Base-by-base conservation (phyloP, 108 stramenopile genomes). In the Cyclotella kingstonii region DNA sequence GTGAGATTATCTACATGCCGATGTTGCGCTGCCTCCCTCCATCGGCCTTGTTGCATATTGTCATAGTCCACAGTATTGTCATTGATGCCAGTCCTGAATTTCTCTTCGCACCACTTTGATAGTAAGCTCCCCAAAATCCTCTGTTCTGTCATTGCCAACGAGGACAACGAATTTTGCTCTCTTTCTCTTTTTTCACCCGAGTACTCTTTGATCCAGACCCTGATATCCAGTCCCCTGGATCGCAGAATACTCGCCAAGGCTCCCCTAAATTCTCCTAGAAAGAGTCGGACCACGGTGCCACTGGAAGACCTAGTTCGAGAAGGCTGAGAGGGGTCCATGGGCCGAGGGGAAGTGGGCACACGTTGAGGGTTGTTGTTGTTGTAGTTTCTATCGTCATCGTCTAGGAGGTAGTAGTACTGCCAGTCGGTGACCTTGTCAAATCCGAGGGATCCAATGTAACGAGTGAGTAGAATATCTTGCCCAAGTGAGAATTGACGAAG, bases 151-250 rank as follows among this genome's bases (percentile, higher is more conserved):
- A 31, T 66, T 1, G 87, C 87, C 29, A 91, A 66, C 14, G n/a
- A n/a, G n/a, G n/a, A n/a, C n/a, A n/a, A n/a, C n/a, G n/a, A n/a
- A n/a, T n/a, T n/a, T n/a, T n/a, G n/a, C n/a, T n/a, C n/a, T n/a
- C n/a, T n/a, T n/a, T 73, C 19, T 31, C 69, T 10, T 4, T 83
- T 83, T 29, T 84, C 40, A 1, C 82, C 83, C 8, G 84, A 68
- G 59, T 82, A 92, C 58, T 92, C 91, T 67, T 92, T 92, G 22
- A 92, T 48, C 35, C 83, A 54, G 8, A 89, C 78, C 11, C 91
- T 71, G 12, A 52, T 51, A 58, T 92, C 91, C 66, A 84, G 44
- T 52, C 87, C 91, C 49, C 64, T 59, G 22, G 84, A 68, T 0
- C 85, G 40, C 43, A 86, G 29, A 27, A 48, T 76, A 2, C 70